phyloP scores from a whole-genome alignment of 2,329 filamentous ascomycete species.

The Alternaria sp. region DNA sequence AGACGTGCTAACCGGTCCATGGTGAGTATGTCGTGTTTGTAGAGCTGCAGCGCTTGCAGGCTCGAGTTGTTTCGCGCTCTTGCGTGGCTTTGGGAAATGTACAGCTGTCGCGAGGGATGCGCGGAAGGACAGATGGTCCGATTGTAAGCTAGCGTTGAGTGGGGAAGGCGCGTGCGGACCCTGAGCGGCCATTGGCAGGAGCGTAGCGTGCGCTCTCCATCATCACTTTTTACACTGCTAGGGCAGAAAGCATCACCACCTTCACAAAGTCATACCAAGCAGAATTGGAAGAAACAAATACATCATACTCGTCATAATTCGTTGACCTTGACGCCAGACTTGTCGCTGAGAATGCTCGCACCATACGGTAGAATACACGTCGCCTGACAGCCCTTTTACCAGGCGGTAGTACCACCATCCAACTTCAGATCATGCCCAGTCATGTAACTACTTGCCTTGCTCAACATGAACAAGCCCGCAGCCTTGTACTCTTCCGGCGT shows the following conservation, averaged over 20 bases:
- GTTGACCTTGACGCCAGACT: neutral
- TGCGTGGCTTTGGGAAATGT: constrained; percentile 33
- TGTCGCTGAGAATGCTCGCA: constrained; percentile 8
- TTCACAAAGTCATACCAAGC: neutral
- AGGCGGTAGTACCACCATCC: constrained; percentile 48
- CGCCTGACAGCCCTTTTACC: constrained; percentile 26
- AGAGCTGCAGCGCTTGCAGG: constrained; percentile 21
- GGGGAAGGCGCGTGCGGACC: constrained; percentile 23
- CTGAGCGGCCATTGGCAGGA: constrained; percentile 10
- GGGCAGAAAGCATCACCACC: neutral
- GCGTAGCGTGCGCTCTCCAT: neutral
- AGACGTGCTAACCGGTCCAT: constrained; percentile 50
- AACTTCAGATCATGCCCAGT: constrained; percentile 47
- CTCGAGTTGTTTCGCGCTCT: constrained; percentile 22
- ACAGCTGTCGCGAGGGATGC: constrained; percentile 30
- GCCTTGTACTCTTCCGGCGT: constrained; percentile 49
- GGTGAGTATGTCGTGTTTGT: constrained; percentile 21
- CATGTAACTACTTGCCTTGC: constrained; percentile 50
- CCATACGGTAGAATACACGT: neutral
- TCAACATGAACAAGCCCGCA: constrained; percentile 46
- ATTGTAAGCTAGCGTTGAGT: constrained; percentile 22
- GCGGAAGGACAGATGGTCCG: constrained; percentile 48
- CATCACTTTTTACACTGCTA: neutral
- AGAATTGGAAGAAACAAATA: neutral
- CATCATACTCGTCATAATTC: neutral